Evolutionary conservation across 177 flowering plant genomes (phyloP), one percentile per base, ranked within the genome.

Genomic region (Vitis hybrid): DNA sequence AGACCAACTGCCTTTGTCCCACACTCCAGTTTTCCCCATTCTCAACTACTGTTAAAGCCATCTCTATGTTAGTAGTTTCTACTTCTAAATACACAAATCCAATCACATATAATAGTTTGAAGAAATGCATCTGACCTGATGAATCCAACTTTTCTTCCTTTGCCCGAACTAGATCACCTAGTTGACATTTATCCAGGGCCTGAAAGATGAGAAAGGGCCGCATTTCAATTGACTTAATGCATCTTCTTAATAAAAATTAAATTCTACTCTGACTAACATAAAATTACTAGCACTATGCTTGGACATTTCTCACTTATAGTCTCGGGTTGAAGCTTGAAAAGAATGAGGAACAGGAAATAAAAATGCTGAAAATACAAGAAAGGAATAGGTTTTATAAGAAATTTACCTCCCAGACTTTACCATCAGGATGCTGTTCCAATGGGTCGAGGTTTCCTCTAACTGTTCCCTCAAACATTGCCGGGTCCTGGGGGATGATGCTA

Each of bases 401-500:
- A 0, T 19, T 71, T 85, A 88, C 97, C 97, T 91, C 89, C 99
- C 99, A 94, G 66, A 93, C 79, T 70, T 89, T 80, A 10, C 3
- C 57, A 68, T 94, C 99, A 5, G 87, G 69, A 75, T 87, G 80
- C 79, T 87, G 87, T 64, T 74, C 78, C 14, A 94, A 65, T 11
- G 99, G 97, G 66, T 94, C 99, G 17, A 94, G 93, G 82, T 92
- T 94, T 72, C 86, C 91, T 81, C 99, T 82, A 39, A 93, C 86
- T 19, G 96, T 88, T 64, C 99, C 99, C 64, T 90, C 97, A 69
- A 94, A 94, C 92, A 94, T 76, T 26, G 97, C 83, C 49, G 97
- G 97, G 74, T 94, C 98, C 70, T 94, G 98, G 9, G 98, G 98
- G 13, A 94, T 94, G 79, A 92, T 94, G 81, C 98, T 90, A 23